Base-by-base conservation (phyloP, 768 basidiomycete genomes). In the Leucocoprinus birnbaumii region DNA sequence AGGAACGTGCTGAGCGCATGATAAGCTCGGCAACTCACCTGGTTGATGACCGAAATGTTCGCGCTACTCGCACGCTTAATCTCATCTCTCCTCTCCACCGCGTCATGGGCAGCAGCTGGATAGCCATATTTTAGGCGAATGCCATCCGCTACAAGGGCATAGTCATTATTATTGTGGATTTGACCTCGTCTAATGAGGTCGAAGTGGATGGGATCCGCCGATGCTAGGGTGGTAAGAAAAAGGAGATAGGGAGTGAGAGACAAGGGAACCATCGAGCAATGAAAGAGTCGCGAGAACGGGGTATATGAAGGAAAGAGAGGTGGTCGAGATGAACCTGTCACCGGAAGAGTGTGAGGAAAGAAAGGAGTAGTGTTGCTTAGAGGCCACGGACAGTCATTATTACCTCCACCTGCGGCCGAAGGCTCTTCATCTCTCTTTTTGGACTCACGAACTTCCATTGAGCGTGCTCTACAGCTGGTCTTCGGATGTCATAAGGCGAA, bases 61-160 rank as follows among this genome's bases (percentile, higher is more conserved):
- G 71, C 69, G 2, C 69, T 67, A 43, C 64, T 62, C 4, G 71
- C 74, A 22, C 80, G 68, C 58, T 73, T 72, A 14, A 49, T 13
- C 2, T 48, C 54, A 62, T 62, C 58, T 9, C 59, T 48, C 13
- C 59, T 46, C 9, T 59, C 31, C n/a, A 16, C n/a, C n/a, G n/a
- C 38, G 6, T 16, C 16, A 7, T 55, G 25, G 26, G 53, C 51
- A 53, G 57, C 26, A 11, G 56, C n/a, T 16, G 60, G 21, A 55
- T 62, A 72, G 3, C 73, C 72, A 56, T 85, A 86, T 67, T 82
- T 85, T 38, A 19, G n/a, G 44, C 79, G 68, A n/a, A 84, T 55
- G 31, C 63, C 58, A 22, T 80, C 71, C 42, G 80, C 77, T 54
- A 73, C 73, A 6, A 59, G 55, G 0, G 68, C 68, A 18, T 74